Conservation (phyloP, 2,329 filamentous ascomycete genomes). For the Dothistroma pini region DNA sequence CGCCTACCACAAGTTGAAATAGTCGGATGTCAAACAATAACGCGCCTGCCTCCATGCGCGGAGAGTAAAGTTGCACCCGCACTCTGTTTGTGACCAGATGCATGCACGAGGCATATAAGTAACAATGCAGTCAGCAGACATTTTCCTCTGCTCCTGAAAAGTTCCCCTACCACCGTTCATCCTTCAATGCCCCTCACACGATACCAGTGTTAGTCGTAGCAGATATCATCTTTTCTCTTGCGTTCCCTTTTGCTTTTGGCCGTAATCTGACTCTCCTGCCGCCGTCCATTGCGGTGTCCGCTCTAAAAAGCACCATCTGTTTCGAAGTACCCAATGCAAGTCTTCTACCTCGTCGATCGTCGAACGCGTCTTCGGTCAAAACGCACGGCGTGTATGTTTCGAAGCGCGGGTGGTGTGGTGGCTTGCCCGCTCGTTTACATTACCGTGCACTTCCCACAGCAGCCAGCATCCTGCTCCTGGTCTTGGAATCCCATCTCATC, state of each 20-base stretch:
- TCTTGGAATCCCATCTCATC: slow-evolving; percentile 78
- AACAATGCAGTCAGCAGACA: neutral
- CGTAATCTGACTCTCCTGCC: slow-evolving; percentile 1
- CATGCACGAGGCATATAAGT: slow-evolving; percentile 1
- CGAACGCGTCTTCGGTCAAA: neutral
- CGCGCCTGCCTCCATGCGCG: neutral
- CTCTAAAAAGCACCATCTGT: neutral
- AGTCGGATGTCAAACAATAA: neutral
- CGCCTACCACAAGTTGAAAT: too few species aligned
- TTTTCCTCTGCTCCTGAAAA: neutral
- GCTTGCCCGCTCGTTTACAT: slow-evolving; percentile 58
- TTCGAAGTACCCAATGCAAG: slow-evolving; percentile 8
- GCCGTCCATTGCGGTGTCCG: neutral
- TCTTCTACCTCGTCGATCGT: neutral
- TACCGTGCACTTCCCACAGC: slow-evolving; percentile 81
- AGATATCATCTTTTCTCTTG: neutral
- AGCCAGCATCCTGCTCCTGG: slow-evolving; percentile 63
- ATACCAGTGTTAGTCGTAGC: neutral
- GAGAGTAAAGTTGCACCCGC: neutral
- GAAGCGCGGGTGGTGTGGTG: neutral
- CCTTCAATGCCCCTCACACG: neutral
- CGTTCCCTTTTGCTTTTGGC: neutral
- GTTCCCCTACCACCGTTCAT: neutral
- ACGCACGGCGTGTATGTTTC: neutral
- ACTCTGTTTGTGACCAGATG: slow-evolving; percentile 1